These are phyloP conservation scores for Boletellus dicymbophilus DNA, from an alignment of 1,284 basidiomycete species.

Conservation along the genomic window DNA sequence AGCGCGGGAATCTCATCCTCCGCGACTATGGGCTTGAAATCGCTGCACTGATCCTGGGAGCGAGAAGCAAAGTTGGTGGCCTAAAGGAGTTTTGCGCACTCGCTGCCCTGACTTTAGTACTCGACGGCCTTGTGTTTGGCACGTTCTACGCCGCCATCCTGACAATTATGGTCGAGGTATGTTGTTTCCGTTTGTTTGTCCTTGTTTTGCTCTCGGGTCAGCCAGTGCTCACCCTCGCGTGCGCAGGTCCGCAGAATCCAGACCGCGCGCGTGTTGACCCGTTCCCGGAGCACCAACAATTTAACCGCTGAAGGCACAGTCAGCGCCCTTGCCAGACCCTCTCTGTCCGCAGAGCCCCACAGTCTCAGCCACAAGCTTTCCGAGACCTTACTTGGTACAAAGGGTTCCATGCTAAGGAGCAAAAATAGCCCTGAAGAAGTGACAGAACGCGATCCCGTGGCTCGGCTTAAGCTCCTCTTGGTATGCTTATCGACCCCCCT, in stretches of 20 bases:
- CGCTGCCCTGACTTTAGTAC: conserved; percentile 81
- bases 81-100: conserved; percentile 95
- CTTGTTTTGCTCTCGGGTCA: conserved; percentile 14
- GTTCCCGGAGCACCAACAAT: conserved; percentile 36
- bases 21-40: conserved; percentile 95
- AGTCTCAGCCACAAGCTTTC: conserved; percentile 48
- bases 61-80: conserved; percentile 86
- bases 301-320: conserved; percentile 32
- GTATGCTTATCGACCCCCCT: conserved; percentile 42
- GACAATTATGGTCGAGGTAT: conserved; percentile 92
- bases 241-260: conserved; percentile 51
- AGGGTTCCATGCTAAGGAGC: conserved; percentile 56
- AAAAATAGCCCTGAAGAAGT: conserved; percentile 30
- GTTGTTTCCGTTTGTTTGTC: conserved; percentile 28
- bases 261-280: conserved; percentile 43
- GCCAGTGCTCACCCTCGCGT: conserved; percentile 22
- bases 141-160: conserved; percentile 91
- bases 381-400: conserved; percentile 60
- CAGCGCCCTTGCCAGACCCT: conserved; percentile 28
- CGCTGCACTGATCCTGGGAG: conserved; percentile 85
- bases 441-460: conserved; percentile 68
- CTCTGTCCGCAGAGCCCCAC: conserved; percentile 18
- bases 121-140: conserved; percentile 90
- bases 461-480: conserved; percentile 88
- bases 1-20: conserved; percentile 82